These are phyloP conservation scores for Nicotiana tomentosiformis DNA, from an alignment of 257 asterid species.

Conservation along the genomic window DNA sequence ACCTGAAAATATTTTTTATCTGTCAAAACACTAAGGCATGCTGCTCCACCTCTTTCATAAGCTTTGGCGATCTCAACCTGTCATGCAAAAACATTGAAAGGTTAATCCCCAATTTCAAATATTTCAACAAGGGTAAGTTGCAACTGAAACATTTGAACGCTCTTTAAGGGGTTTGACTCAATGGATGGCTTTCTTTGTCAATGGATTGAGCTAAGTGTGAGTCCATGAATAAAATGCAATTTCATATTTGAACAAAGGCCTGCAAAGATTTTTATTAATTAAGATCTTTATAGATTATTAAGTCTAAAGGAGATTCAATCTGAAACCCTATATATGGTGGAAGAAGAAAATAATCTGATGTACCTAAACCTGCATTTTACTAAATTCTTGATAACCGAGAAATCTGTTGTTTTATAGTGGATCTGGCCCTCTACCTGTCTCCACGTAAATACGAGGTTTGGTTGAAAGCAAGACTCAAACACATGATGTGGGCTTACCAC, in stretches of 20 bases:
- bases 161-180: background rate
- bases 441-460: background rate
- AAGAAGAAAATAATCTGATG: background rate
- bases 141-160: background rate
- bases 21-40: slow-evolving; percentile 88
- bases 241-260: background rate
- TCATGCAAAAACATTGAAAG: slow-evolving; percentile 19
- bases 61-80: slow-evolving; percentile 92
- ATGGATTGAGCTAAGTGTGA: background rate
- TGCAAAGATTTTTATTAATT: background rate
- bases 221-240: background rate
- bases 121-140: background rate
- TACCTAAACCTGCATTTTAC: background rate
- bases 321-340: background rate
- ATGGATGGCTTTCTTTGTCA: background rate
- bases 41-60: slow-evolving; percentile 92
- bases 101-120: background rate
- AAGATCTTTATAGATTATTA: background rate
- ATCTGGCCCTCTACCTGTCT: background rate
- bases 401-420: background rate
- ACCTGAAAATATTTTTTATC: slow-evolving; percentile 84
- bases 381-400: background rate
- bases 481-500: background rate
- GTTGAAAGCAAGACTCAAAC: background rate
- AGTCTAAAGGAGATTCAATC: background rate